phyloP scores from a whole-genome alignment of 495 filamentous ascomycete genomes.

The Aspergillus sclerotiicarbonarius region DNA sequence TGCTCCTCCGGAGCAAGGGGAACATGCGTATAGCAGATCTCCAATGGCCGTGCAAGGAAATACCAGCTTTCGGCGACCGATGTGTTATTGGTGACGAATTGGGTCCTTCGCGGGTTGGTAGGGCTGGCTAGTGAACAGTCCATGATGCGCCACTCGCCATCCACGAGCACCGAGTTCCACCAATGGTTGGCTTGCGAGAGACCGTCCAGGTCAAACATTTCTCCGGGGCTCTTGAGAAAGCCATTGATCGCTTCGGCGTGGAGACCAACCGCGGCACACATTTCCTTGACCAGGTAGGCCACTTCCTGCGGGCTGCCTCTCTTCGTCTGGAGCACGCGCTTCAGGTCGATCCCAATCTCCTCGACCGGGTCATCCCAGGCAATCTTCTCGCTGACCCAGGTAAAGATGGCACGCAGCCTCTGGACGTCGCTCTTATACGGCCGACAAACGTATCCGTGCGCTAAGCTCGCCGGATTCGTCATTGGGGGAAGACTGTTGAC shows the following conservation, averaged over 20 bases:
- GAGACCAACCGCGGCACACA: conserved; percentile 89
- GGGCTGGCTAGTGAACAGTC: conserved; percentile 90
- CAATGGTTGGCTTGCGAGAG: conserved; percentile 87
- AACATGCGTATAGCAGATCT: conserved; percentile 93
- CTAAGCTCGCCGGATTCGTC: conserved; percentile 79
- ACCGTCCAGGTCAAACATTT: conserved; percentile 68
- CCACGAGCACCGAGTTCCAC: conserved; percentile 95
- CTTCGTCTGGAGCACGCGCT: conserved; percentile 77
- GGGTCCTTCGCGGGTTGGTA: conserved; percentile 74
- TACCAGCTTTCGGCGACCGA: conserved; percentile 82
- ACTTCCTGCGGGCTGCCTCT: conserved; percentile 90
- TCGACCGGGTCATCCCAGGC: conserved; percentile 96
- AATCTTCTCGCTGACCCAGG: conserved; percentile 92
- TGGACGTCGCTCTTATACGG: conserved; percentile 96
- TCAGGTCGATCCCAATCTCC: conserved; percentile 68
- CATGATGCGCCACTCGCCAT: conserved; percentile 95
- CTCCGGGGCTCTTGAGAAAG: conserved; percentile 87
- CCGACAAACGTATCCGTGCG: conserved; percentile 88
- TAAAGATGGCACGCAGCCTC: conserved; percentile 88
- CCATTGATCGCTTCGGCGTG: conserved; percentile 81
- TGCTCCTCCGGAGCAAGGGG: conserved; percentile 82
- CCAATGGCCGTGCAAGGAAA: conserved; percentile 81
- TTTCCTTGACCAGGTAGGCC: conserved; percentile 81
- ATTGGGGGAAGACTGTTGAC: conserved; percentile 85
- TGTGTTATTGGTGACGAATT: conserved; percentile 69